These are phyloP conservation scores for Hamigera avellanea DNA, from an alignment of 495 filamentous ascomycete species.

Conservation along the genomic window DNA sequence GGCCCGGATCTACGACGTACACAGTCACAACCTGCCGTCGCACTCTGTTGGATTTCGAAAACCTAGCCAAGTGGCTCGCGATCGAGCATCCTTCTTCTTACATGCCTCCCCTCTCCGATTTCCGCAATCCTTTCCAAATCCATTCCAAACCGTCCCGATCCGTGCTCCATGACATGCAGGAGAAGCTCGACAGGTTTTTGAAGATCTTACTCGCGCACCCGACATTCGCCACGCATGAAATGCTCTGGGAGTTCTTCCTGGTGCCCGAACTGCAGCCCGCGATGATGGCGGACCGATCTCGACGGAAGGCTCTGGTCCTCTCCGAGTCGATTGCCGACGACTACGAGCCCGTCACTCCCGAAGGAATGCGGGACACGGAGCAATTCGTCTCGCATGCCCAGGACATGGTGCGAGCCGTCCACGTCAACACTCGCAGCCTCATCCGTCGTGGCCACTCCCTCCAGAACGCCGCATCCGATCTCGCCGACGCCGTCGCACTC, in stretches of 20 bases:
- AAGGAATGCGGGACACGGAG: constrained; percentile 85
- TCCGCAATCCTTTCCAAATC: constrained; percentile 83
- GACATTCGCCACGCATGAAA: constrained; percentile 92
- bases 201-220: constrained; percentile 78
- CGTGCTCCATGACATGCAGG: constrained; percentile 75
- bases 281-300: constrained; percentile 80
- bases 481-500: constrained; percentile 55
- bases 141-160: constrained; percentile 83
- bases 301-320: constrained; percentile 71
- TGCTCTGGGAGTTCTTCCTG: constrained; percentile 98
- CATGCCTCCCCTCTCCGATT: constrained; percentile 67
- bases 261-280: constrained; percentile 87
- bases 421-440: constrained; percentile 68
- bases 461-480: constrained; percentile 38
- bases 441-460: constrained; percentile 42
- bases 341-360: constrained; percentile 53
- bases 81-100: constrained; percentile 93
- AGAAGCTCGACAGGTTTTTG: constrained; percentile 77
- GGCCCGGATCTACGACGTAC: constrained; percentile 46
- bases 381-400: constrained; percentile 82
- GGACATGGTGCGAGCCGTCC: constrained; percentile 74
- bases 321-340: constrained; percentile 81
- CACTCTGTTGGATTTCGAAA: constrained; percentile 86
- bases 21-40: constrained; percentile 90
- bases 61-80: constrained; percentile 73